Evolutionary conservation across 2,329 filamentous ascomycete genomes (phyloP).

Genomic region (Malbranchea cinnamomea): DNA sequence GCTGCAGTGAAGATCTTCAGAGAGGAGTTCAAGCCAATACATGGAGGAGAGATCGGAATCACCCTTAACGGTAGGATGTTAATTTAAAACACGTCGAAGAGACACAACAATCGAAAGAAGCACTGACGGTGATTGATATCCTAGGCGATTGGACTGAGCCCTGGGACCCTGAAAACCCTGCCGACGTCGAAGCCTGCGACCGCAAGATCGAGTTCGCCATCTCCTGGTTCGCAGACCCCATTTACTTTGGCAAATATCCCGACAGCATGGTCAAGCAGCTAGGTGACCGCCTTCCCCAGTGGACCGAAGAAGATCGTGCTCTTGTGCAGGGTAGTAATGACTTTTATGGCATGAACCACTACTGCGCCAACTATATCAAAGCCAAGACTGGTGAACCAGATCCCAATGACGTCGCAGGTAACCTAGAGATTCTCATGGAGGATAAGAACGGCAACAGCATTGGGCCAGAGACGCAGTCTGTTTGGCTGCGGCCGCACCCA

Average conservation of each 20-base stretch:
- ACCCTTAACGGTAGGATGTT: slow-evolving; percentile 54
- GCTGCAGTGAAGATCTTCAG: slow-evolving; percentile 69
- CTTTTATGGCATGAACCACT: slow-evolving; percentile 92
- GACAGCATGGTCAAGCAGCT: slow-evolving; percentile 71
- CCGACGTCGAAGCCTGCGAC: slow-evolving; percentile 59
- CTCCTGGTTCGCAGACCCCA: slow-evolving; percentile 75
- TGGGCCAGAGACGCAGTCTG: slow-evolving; percentile 66
- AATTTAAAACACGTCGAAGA: neutral
- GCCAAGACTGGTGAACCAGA: slow-evolving; percentile 49
- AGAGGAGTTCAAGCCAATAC: slow-evolving; percentile 59
- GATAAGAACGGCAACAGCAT: slow-evolving; percentile 60
- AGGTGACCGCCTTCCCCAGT: slow-evolving; percentile 59
- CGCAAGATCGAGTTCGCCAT: slow-evolving; percentile 80
- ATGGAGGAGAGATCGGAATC: slow-evolving; percentile 70
- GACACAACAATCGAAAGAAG: neutral
- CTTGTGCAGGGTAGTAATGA: slow-evolving; percentile 79
- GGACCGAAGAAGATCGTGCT: slow-evolving; percentile 54
- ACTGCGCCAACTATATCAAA: slow-evolving; percentile 76
- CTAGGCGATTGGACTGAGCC: slow-evolving; percentile 64
- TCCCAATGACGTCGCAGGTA: slow-evolving; percentile 55
- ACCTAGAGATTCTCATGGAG: slow-evolving; percentile 56
- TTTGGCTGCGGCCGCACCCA: slow-evolving; percentile 65
- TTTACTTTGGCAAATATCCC: slow-evolving; percentile 74
- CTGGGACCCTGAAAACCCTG: slow-evolving; percentile 62
- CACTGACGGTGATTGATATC: neutral